A percentile compares a stretch with the other conserved stretches of the same genome.
Evolutionary conservation across 257 asterid species (phyloP).

Genomic region (Echites panduratus): DNA sequence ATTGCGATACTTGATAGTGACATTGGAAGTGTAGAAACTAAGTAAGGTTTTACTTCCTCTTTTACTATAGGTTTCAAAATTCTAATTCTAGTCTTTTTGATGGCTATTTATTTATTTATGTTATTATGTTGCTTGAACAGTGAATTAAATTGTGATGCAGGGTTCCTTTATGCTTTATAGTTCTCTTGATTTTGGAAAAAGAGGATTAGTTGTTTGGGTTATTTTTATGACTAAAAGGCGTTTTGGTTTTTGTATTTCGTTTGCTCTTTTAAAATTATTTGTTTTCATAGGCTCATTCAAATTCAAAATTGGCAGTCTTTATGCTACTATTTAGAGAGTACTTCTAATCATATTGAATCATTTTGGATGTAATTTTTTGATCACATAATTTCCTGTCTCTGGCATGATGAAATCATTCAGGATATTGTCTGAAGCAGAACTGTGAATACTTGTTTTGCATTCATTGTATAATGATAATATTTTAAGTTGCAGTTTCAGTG

Average conservation of each 20-base stretch:
- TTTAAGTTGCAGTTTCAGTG: neutral
- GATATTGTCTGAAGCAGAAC: neutral
- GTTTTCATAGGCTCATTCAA: neutral
- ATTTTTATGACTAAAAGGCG: neutral
- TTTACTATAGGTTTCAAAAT: neutral
- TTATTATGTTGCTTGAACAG: neutral
- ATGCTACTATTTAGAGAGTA: neutral
- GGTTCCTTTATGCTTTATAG: neutral
- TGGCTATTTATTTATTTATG: neutral
- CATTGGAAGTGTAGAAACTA: conserved; percentile 64
- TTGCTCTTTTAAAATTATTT: neutral
- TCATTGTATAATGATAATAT: neutral
- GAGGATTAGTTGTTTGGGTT: neutral
- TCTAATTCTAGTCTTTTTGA: conserved; percentile 1
- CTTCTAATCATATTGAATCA: neutral
- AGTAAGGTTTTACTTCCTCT: conserved; percentile 37
- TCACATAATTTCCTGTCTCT: neutral
- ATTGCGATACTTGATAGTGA: conserved; percentile 78
- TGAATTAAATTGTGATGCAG: neutral
- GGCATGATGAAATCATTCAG: neutral
- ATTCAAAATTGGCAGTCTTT: neutral
- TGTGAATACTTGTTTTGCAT: neutral
- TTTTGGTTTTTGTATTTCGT: neutral
- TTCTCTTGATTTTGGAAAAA: neutral
- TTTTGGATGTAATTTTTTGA: neutral